phyloP scores from a whole-genome alignment of 176 grass and related monocot genomes.

The Urochloa ruziziensis region DNA sequence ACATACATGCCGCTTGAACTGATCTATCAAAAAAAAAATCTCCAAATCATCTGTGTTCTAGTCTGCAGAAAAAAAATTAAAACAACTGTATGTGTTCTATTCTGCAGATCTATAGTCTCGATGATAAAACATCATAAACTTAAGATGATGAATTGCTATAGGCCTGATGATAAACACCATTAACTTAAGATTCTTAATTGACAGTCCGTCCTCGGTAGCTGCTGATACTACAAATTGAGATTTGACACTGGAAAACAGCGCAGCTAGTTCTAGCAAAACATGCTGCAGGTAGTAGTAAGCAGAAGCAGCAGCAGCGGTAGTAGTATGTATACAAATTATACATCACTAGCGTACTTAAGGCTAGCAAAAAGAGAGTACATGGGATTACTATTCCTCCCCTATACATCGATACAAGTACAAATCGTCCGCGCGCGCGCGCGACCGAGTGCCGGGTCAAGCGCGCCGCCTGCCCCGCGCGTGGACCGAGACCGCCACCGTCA shows the following conservation, averaged over 20 bases:
- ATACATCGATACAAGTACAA: slow-evolving; percentile 7
- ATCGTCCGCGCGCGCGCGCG: background rate
- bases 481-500: background rate
- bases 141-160: no score
- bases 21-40: no score
- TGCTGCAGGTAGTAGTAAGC: background rate
- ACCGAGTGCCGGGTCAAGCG: background rate
- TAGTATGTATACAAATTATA: slow-evolving; percentile 35
- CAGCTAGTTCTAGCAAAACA: background rate
- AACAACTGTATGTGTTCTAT: no score
- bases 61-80: no score
- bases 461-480: background rate
- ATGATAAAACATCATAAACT: no score
- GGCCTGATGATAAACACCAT: no score
- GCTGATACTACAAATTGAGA: background rate
- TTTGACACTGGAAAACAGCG: no score
- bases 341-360: slow-evolving; percentile 8
- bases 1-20: no score
- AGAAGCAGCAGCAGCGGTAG: background rate
- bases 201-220: background rate
- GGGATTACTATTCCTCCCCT: slow-evolving; percentile 20
- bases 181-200: background rate
- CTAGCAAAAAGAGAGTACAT: slow-evolving; percentile 29
- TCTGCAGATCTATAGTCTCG: no score
- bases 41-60: no score